Conservation (phyloP, 306 rosid species). For the Trifolium dubium region DNA sequence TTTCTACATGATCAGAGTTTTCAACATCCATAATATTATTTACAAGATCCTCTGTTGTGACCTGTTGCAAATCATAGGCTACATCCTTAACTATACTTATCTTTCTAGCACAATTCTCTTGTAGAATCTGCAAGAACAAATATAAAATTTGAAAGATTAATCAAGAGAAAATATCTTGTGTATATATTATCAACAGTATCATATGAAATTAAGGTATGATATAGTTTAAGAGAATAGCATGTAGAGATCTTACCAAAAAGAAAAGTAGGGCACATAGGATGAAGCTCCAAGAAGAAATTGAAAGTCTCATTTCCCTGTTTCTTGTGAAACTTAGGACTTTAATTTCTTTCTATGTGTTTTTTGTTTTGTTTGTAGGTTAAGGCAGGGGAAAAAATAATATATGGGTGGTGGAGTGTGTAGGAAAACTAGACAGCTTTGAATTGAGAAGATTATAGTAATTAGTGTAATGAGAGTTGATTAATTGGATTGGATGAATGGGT, state of each 20-base stretch:
- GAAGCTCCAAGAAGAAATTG: constrained; percentile 45
- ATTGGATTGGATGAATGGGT: background rate
- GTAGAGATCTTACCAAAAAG: constrained; percentile 47
- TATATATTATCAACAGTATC: too few relatives aligned
- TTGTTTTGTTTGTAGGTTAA: background rate
- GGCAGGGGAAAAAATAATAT: constrained; percentile 5
- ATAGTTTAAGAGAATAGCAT: background rate
- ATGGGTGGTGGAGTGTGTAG: background rate
- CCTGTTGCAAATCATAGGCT: constrained; percentile 36
- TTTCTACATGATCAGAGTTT: constrained; percentile 1
- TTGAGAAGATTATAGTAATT: background rate
- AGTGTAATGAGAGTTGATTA: background rate
- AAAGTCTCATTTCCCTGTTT: constrained; percentile 44
- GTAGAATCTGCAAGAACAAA: constrained; percentile 42
- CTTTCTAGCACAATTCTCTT: constrained; percentile 51
- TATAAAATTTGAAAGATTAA: background rate
- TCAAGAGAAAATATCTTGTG: background rate
- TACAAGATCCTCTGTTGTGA: constrained; percentile 36
- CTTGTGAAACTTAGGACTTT: constrained; percentile 18
- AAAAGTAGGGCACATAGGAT: constrained; percentile 43
- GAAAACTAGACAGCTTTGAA: constrained; percentile 17
- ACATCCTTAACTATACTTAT: constrained; percentile 27
- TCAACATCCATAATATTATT: constrained; percentile 37
- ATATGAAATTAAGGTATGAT: background rate
- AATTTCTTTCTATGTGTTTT: too few relatives aligned